Evolutionary conservation across 352 stramenopile genomes (phyloP), one percentile per base, ranked within the genome.

Genomic region (Pythium plurisporium): DNA sequence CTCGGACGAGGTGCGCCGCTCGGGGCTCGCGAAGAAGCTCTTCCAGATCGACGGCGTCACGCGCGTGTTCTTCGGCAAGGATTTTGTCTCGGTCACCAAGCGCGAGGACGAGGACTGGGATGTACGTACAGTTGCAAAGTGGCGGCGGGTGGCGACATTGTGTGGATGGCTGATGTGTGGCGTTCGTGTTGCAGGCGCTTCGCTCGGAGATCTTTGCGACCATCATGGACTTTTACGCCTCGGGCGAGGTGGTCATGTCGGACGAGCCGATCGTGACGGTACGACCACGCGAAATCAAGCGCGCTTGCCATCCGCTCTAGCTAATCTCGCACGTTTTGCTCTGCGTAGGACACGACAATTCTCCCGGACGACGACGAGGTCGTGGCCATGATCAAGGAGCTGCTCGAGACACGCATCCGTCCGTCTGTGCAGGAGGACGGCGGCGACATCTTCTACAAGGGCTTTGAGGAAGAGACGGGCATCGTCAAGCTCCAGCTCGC

Each of bases 341-440:
- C 11, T 20, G 49, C 14, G 4, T 44, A 93, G 83, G 85, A 95
- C 68, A 95, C 85, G 67, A 94, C 86, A 2, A 98, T 99, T 64
- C 73, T 98, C 19, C 94, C 98, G 8, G 91, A 98, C 37, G 97
- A 99, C 67, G 90, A 97, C 62, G 97, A 99, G 70, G 90, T 99
- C 34, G 96, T 99, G 22, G 93, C 94, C 22, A 98, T 99, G 93
- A 99, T 99, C 74, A 99, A 99, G 82, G 97, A 99, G 82, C 79
- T 99, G 15, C 79, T 99, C 38, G 96, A 99, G 73, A 89, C 95
- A 59, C 84, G 97, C 55, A 99, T 99, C 60, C 92, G 97, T 49
- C 98, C 98, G 17, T 97, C 97, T 1, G 97, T 99, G 31, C 97
- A 99, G 73, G 97, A 99, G 56, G 96, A 99, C 70, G 96, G 98